phyloP scores from a whole-genome alignment of 306 rosid genomes.

The Dalbergia cochinchinensis region DNA sequence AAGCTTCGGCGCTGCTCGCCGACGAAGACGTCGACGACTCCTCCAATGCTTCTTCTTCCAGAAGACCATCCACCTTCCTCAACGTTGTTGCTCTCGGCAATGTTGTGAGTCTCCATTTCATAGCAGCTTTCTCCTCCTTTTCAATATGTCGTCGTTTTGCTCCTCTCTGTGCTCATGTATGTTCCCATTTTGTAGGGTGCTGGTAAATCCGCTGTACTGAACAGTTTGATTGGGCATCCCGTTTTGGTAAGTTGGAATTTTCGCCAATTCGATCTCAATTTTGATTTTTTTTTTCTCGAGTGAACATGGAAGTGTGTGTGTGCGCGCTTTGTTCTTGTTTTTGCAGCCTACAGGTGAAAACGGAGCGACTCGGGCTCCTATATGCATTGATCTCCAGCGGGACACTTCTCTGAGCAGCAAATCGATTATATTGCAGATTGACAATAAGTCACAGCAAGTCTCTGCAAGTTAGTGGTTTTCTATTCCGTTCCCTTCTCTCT shows the following conservation, averaged over 20 bases:
- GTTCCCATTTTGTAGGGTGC: slow-evolving; percentile 71
- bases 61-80: slow-evolving; percentile 87
- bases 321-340: background rate
- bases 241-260: slow-evolving; percentile 74
- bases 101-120: slow-evolving; percentile 71
- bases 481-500: background rate
- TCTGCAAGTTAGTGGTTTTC: slow-evolving; percentile 80
- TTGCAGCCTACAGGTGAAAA: slow-evolving; percentile 97
- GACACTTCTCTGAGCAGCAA: slow-evolving; percentile 92
- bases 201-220: slow-evolving; percentile 93
- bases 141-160: background rate
- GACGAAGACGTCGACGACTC: slow-evolving; percentile 93
- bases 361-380: slow-evolving; percentile 98
- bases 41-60: slow-evolving; percentile 62
- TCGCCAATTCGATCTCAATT: background rate
- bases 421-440: slow-evolving; percentile 91
- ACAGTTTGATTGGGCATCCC: slow-evolving; percentile 97
- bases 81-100: slow-evolving; percentile 94
- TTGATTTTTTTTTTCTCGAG: slow-evolving; percentile 4
- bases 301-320: slow-evolving; percentile 29
- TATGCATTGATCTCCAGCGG: slow-evolving; percentile 87
- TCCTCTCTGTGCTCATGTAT: background rate
- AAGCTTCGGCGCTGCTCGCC: slow-evolving; percentile 86
- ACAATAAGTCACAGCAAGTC: slow-evolving; percentile 93
- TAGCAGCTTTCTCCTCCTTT: background rate